phyloP scores from a whole-genome alignment of 768 basidiomycete genomes.

The Hydnum rufescens region DNA sequence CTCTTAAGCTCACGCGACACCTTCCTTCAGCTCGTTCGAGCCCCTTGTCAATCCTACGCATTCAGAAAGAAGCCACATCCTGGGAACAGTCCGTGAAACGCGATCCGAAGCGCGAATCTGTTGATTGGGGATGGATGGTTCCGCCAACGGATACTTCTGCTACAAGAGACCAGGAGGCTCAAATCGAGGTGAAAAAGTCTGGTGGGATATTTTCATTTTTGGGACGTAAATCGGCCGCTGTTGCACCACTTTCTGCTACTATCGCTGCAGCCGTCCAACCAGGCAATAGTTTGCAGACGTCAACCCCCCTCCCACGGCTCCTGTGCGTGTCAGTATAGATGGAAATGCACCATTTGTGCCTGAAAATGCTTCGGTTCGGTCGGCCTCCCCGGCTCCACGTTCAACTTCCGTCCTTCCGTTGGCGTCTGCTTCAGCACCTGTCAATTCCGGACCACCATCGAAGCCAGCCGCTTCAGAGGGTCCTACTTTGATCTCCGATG shows the following conservation, averaged over 20 bases:
- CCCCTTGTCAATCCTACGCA: conserved; percentile 43
- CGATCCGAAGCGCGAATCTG: conserved; percentile 31
- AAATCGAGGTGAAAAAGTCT: conserved; percentile 23
- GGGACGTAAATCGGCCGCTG: conserved; percentile 24
- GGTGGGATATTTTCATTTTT: conserved; percentile 58
- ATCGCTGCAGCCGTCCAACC: too few relatives aligned
- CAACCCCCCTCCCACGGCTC: conserved; percentile 12
- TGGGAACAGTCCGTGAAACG: conserved; percentile 56
- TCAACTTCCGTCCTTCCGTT: too few relatives aligned
- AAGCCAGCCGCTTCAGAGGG: too few relatives aligned
- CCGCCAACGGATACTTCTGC: conserved; percentile 34
- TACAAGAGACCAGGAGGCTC: conserved; percentile 25
- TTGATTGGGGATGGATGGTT: conserved; percentile 52
- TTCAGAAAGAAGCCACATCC: conserved; percentile 50
- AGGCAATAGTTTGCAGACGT: too few relatives aligned
- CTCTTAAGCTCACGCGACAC: conserved; percentile 46
- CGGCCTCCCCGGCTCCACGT: too few relatives aligned
- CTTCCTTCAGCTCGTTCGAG: conserved; percentile 32
- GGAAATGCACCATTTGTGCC: too few relatives aligned
- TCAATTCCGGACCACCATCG: too few relatives aligned
- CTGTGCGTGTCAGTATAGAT: not conserved
- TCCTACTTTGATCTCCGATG: too few relatives aligned
- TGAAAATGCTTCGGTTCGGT: too few relatives aligned
- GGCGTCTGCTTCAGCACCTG: too few relatives aligned
- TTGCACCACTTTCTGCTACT: too few relatives aligned